Base-by-base conservation (phyloP, 1,139 yeast species). In the Kodamaea derodonti region DNA sequence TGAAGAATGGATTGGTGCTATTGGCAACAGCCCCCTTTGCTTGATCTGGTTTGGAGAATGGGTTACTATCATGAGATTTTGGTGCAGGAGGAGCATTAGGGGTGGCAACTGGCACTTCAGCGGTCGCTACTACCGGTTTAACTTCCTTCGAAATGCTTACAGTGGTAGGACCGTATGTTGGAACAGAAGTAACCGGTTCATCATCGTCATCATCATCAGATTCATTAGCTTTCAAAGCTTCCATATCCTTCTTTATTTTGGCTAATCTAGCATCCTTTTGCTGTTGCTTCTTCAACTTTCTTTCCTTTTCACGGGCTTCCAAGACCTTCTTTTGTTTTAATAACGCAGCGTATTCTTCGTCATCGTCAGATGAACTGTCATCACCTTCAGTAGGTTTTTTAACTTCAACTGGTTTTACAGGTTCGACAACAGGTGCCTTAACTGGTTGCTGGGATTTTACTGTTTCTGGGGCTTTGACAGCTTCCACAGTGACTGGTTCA, bases 191-290 rank as follows among this genome's bases (percentile, higher is more conserved):
- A 3, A 51, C 58, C 4, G 62, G 61, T 20, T 43, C 54, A 15
- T 39, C 58, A 14, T 58, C 67, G 29, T 60, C 74, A 3, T 18
- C 20, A 9, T 17, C 20, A 40, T 58, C 73, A 39, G 58, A 71
- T 36, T 56, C 63, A 28, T 61, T 63, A 30, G 56, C 62, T 44
- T 62, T 77, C 46, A 74, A 43, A n/a, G 62, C 79, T 41, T 77
- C 81, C 81, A 80, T 76, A 58, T 85, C 84, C 41, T 70, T 75
- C 49, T 67, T 72, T 39, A 81, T 60, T 38, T 70, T 72, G 1
- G 84, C 85, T 42, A 80, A 58, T 33, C 80, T 66, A 26, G 72
- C 81, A 41, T 78, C 85, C 47, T 75, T 76, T 20, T 71, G 78
- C 33, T 64, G 65, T 43, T 68, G 69, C 47, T 63, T 74, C 54